A percentile compares a stretch with the other conserved stretches of the same genome.
phyloP scores from a whole-genome alignment of 2,329 filamentous ascomycete genomes.

The Emmonsiellopsis sp. region DNA sequence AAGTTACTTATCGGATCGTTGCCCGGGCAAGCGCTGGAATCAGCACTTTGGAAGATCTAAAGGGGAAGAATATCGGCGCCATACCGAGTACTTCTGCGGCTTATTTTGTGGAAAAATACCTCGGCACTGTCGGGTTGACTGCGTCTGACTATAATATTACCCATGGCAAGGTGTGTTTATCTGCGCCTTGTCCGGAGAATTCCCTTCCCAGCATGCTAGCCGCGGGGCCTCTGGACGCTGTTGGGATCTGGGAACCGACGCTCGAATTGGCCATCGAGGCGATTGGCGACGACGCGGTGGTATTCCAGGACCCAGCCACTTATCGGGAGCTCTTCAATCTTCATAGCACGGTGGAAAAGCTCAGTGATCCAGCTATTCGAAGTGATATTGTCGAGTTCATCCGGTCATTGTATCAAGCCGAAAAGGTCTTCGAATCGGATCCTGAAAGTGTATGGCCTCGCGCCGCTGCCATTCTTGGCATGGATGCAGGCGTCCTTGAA shows the following conservation, averaged over 20 bases:
- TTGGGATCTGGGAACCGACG: not conserved
- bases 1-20: not conserved
- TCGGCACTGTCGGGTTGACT: not conserved
- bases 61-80: not conserved
- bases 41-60: not conserved
- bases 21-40: not conserved
- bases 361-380: not conserved
- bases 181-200: not conserved
- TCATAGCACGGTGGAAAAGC: not conserved
- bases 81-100: not conserved
- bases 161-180: not conserved
- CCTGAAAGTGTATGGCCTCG: not conserved
- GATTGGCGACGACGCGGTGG: not conserved
- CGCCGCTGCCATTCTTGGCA: not conserved
- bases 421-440: not conserved
- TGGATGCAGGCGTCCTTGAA: not conserved
- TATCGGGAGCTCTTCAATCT: not conserved
- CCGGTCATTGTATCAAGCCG: not conserved
- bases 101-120: not conserved
- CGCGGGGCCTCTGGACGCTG: not conserved
- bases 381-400: not conserved
- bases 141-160: not conserved
- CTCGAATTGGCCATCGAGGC: not conserved
- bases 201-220: not conserved
- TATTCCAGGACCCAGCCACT: not conserved